These are phyloP conservation scores for Delphinella strobiligena DNA, from an alignment of 2,329 filamentous ascomycete genomes.

Conservation along the genomic window DNA sequence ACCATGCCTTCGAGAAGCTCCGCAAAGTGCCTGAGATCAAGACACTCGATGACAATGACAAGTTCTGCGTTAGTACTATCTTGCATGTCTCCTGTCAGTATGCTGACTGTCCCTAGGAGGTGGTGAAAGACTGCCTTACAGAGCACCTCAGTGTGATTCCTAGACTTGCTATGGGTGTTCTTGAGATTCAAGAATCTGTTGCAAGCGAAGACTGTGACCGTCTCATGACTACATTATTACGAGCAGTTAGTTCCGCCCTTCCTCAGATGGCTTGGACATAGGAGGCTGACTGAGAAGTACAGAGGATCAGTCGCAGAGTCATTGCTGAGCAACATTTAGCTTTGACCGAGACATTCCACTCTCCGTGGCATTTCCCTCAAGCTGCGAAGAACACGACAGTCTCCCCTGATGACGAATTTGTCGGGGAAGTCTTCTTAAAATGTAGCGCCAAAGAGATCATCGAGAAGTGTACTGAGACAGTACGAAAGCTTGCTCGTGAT, in stretches of 20 bases:
- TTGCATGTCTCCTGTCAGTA: background rate
- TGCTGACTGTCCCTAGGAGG: slow-evolving; percentile 27
- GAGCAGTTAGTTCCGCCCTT: slow-evolving; percentile 51
- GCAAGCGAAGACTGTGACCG: slow-evolving; percentile 70
- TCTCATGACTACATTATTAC: slow-evolving; percentile 89
- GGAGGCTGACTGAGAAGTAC: slow-evolving; percentile 11
- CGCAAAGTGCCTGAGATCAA: slow-evolving; percentile 75
- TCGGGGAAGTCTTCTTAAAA: slow-evolving; percentile 89
- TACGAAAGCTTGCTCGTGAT: slow-evolving; percentile 59
- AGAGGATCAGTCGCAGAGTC: slow-evolving; percentile 89
- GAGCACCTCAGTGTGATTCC: slow-evolving; percentile 91
- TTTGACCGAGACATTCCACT: slow-evolving; percentile 85
- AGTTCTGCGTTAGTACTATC: slow-evolving; percentile 45
- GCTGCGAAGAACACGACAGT: slow-evolving; percentile 48
- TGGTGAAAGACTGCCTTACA: slow-evolving; percentile 66
- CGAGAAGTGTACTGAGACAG: slow-evolving; percentile 65
- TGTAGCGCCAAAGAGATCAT: slow-evolving; percentile 87
- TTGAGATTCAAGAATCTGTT: slow-evolving; percentile 79
- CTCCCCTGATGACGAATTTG: slow-evolving; percentile 63
- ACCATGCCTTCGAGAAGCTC: slow-evolving; percentile 87
- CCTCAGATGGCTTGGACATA: background rate
- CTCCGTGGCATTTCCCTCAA: slow-evolving; percentile 77
- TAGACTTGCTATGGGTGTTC: slow-evolving; percentile 82
- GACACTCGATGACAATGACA: slow-evolving; percentile 79
- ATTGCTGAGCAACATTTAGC: slow-evolving; percentile 97